Base-by-base conservation (phyloP, 345 rosid species). In the Psidium friedrichsthalianum region DNA sequence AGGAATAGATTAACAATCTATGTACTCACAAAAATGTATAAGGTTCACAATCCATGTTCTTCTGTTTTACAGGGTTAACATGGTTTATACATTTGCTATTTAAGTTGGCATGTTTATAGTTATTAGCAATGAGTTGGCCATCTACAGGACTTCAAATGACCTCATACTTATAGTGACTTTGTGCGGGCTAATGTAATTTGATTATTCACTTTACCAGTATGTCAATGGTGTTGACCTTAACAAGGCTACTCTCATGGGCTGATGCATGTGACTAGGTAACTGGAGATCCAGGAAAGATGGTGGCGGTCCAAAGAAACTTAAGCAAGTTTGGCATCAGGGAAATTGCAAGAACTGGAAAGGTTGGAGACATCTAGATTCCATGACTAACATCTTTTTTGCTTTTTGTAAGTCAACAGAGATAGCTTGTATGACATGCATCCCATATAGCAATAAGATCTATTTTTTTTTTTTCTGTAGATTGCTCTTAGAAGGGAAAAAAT, bases 251-350 rank as follows among this genome's bases (percentile, higher is more conserved):
- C 42, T 32, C 24, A 36, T 69, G 78, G 78, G 78, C 58, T 83
- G 61, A 83, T 57, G 54, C 51, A 58, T 40, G 61, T 69, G 47
- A n/a, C 58, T 82, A 97, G 99, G 96, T 96, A 82, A 97, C 98
- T 83, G 99, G 99, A 87, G 99, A 96, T 90, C 99, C 98, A 56
- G 99, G 99, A 82, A 97, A 97, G 89, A 93, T 97, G 92, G 95
- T 85, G 87, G 99, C 98, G 84, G 98, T 96, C 42, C 95, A 91
- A 88, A 92, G 98, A 90, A 97, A 94, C 89, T 86, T 97, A 87
- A 91, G 91, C 89, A 97, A 97, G 87, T 96, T 97, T 91, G 96
- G 98, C 76, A 93, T 97, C 90, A 95, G 86, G 89, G 98, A 97
- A 93, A 92, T 97, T 89, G 98, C 93, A 21, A 91, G 98, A 91